These are phyloP conservation scores for Claviceps africana DNA, from an alignment of 2,329 filamentous ascomycete genomes.

Conservation along the genomic window DNA sequence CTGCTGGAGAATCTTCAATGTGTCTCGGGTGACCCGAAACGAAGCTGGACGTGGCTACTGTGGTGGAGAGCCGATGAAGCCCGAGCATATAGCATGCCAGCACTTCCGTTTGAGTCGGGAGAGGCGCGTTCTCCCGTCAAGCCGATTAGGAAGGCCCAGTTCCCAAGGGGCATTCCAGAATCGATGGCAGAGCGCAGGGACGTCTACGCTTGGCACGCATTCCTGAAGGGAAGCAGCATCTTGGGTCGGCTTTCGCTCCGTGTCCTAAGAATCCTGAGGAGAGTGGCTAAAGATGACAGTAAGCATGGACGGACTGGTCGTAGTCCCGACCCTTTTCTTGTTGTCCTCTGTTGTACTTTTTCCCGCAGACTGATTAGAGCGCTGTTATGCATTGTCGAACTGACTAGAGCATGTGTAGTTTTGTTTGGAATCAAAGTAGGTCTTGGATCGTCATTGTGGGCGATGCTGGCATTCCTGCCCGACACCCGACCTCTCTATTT, in stretches of 20 bases:
- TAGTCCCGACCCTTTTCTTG: background rate
- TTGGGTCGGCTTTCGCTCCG: constrained; percentile 27
- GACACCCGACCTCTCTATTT: constrained; percentile 61
- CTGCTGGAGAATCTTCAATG: constrained; percentile 70
- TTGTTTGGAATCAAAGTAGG: constrained; percentile 80
- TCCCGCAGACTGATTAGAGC: too few relatives aligned
- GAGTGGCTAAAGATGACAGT: constrained; percentile 35
- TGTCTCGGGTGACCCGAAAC: constrained; percentile 43
- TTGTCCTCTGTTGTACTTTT: background rate
- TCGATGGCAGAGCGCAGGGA: constrained; percentile 31
- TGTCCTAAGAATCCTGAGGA: constrained; percentile 27
- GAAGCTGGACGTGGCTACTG: constrained; percentile 65
- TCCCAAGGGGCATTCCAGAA: constrained; percentile 36
- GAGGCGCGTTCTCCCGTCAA: constrained; percentile 24
- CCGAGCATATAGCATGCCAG: constrained; percentile 6
- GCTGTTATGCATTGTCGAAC: background rate
- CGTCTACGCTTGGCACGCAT: constrained; percentile 34
- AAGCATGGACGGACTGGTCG: constrained; percentile 8
- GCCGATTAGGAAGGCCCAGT: constrained; percentile 31
- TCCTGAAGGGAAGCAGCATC: constrained; percentile 25
- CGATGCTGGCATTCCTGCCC: constrained; percentile 66
- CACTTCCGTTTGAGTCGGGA: constrained; percentile 10
- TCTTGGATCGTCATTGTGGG: constrained; percentile 69
- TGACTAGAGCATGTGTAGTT: constrained; percentile 17
- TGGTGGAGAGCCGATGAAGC: constrained; percentile 42